Base-by-base conservation (phyloP, 2,329 filamentous ascomycete genomes). In the Fusarium subtropicale region DNA sequence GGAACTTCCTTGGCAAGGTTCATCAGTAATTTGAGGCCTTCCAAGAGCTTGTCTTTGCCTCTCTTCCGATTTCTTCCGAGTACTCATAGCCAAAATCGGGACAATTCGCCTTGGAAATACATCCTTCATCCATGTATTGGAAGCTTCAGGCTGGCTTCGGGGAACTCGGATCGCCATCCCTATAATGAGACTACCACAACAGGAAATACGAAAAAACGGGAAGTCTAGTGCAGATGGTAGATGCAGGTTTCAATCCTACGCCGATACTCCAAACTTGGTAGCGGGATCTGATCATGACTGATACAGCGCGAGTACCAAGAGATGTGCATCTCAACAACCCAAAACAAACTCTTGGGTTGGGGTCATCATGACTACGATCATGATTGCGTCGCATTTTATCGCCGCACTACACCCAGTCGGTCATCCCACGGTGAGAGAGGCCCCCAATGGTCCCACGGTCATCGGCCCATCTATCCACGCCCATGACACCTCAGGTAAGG, bases 401-500 rank as follows among this genome's bases (percentile, higher is more conserved):
- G 60, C 71, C 59, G 71, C 71, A 73, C 71, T 52, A 26, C 65
- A 53, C 62, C 64, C 44, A 71, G 72, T 73, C 62, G 71, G 68
- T 48, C 64, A 71, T 67, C 72, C 71, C 72, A 74, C 64, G 71
- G 64, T 70, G 62, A 71, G 36, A 59, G 42, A 55, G 42, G 48
- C 15, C 48, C 48, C 52, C 61, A 56, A 72, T 74, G 63, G 69
- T 65, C 66, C 68, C 72, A 74, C 69, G 60, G 50, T 52, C 70
- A 75, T 75, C 73, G 64, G 56, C 64, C 73, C 73, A 75, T 75
- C 65, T 64, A 72, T 69, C 73, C 73, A 75, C 72, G 71, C 39
- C 61, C 64, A 69, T 69, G 68, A 72, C 64, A 66, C 65, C 66
- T 57, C 51, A 61, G 56, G 52, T 58, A 36, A 53, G 45, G 50